These are phyloP conservation scores for Cordyceps militaris DNA, from an alignment of 2,329 filamentous ascomycete species.

Conservation along the genomic window DNA sequence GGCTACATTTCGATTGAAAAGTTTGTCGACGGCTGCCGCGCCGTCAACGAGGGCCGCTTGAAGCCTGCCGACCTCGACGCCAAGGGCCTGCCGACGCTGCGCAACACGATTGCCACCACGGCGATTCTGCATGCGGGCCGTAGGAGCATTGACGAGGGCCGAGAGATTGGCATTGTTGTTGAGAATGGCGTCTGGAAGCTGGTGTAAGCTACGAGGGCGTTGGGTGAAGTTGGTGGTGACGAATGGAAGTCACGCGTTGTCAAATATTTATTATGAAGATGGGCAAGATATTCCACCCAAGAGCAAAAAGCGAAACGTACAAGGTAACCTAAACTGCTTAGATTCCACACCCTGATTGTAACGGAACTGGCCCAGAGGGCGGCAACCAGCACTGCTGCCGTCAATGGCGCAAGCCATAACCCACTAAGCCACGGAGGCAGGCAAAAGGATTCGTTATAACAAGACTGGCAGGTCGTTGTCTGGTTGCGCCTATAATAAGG, in stretches of 20 bases:
- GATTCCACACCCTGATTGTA: too few relatives aligned
- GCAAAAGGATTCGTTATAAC: too few relatives aligned
- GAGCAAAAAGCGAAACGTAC: too few relatives aligned
- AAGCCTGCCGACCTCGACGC: slow-evolving; percentile 71
- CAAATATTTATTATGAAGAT: not conserved
- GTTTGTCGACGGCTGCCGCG: slow-evolving; percentile 80
- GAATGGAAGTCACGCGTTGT: too few relatives aligned
- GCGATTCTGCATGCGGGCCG: slow-evolving; percentile 86
- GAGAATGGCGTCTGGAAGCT: slow-evolving; percentile 62
- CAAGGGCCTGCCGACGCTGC: slow-evolving; percentile 74
- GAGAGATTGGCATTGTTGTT: slow-evolving; percentile 67
- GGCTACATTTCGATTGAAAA: slow-evolving; percentile 95
- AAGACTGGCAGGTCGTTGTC: too few relatives aligned
- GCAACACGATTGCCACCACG: slow-evolving; percentile 85
- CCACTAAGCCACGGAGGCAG: too few relatives aligned
- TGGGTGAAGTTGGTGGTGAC: not conserved
- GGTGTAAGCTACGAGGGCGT: slow-evolving; percentile 27
- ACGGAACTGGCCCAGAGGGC: too few relatives aligned
- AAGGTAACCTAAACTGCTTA: too few relatives aligned
- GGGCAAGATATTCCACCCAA: not conserved
- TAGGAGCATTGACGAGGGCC: slow-evolving; percentile 73
- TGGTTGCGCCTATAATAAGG: too few relatives aligned
- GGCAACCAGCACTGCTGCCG: too few relatives aligned
- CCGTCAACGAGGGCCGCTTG: slow-evolving; percentile 65
- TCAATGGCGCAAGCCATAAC: too few relatives aligned